A percentile compares a stretch with the other conserved stretches of the same genome.
Evolutionary conservation across 768 basidiomycete genomes (phyloP).

Genomic region (Cantharellus anzutake): DNA sequence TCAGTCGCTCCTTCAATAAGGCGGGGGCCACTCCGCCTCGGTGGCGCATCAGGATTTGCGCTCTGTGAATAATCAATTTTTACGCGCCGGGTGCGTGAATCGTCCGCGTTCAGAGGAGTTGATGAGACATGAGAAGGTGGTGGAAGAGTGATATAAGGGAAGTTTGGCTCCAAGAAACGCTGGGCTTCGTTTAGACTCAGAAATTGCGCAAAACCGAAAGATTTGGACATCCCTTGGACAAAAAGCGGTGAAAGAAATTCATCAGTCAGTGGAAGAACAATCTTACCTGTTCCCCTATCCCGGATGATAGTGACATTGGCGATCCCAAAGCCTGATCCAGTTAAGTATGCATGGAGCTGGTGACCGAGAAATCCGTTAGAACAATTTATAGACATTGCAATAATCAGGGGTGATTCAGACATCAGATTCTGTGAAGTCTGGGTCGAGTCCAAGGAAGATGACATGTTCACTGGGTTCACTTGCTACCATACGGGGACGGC

Average conservation of each 20-base stretch:
- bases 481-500: slow-evolving; percentile 37
- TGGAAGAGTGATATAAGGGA: slow-evolving; percentile 84
- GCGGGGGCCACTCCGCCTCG: slow-evolving; percentile 24
- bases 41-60: slow-evolving; percentile 29
- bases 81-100: slow-evolving; percentile 64
- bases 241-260: slow-evolving; percentile 43
- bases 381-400: not conserved
- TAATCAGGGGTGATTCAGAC: slow-evolving; percentile 30
- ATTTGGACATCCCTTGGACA: slow-evolving; percentile 74
- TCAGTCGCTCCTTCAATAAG: slow-evolving; percentile 51
- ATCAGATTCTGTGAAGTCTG: slow-evolving; percentile 83
- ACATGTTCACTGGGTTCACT: slow-evolving; percentile 84
- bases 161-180: slow-evolving; percentile 77
- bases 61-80: slow-evolving; percentile 94
- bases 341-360: slow-evolving; percentile 65
- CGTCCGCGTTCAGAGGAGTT: slow-evolving; percentile 17
- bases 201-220: slow-evolving; percentile 96
- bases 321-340: slow-evolving; percentile 49
- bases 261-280: slow-evolving; percentile 51
- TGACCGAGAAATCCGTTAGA: not conserved
- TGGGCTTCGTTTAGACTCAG: slow-evolving; percentile 67
- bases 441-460: slow-evolving; percentile 86
- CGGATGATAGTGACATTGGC: slow-evolving; percentile 90
- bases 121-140: slow-evolving; percentile 45
- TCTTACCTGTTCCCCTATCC: slow-evolving; percentile 86